A percentile compares a stretch with the other conserved stretches of the same genome.
Evolutionary conservation across 768 basidiomycete genomes (phyloP).

Genomic region (Suillus paluster): DNA sequence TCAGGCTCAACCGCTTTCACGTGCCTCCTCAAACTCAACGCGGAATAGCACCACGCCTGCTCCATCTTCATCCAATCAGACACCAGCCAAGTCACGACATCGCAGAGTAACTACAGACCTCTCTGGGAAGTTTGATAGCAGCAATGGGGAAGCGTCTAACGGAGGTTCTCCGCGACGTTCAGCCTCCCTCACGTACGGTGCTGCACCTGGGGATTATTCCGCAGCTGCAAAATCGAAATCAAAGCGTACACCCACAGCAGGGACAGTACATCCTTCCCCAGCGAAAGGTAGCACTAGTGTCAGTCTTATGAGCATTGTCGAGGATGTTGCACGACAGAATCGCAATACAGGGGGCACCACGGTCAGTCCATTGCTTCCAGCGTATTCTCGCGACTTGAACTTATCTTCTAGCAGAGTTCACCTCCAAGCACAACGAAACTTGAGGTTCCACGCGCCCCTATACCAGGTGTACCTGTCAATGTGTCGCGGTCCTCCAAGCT

Average conservation of each 20-base stretch:
- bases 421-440: not conserved
- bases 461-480: slow-evolving; percentile 1
- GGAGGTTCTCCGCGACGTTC: slow-evolving; percentile 5
- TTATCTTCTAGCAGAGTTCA: not conserved
- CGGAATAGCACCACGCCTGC: slow-evolving; percentile 5
- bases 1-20: not conserved
- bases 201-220: not conserved
- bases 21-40: slow-evolving; percentile 12
- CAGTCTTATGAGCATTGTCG: slow-evolving; percentile 73
- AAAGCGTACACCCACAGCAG: slow-evolving; percentile 13
- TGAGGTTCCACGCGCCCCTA: slow-evolving; percentile 14
- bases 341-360: slow-evolving; percentile 25
- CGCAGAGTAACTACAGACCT: slow-evolving; percentile 16
- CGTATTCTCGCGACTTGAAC: not conserved
- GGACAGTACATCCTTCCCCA: slow-evolving; percentile 4
- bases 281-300: slow-evolving; percentile 24
- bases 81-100: not conserved
- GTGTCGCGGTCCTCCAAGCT: not conserved
- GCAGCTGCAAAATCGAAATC: slow-evolving; percentile 6
- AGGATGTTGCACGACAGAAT: slow-evolving; percentile 54
- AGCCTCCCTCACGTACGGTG: slow-evolving; percentile 1
- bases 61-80: not conserved
- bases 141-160: not conserved
- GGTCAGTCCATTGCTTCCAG: not conserved
- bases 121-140: not conserved